Percentiles rank a stretch among this genome's conserved stretches.
Evolutionary conservation across 2,329 filamentous ascomycete species (phyloP).

Genomic region (Ophiostoma triangulosporum): DNA sequence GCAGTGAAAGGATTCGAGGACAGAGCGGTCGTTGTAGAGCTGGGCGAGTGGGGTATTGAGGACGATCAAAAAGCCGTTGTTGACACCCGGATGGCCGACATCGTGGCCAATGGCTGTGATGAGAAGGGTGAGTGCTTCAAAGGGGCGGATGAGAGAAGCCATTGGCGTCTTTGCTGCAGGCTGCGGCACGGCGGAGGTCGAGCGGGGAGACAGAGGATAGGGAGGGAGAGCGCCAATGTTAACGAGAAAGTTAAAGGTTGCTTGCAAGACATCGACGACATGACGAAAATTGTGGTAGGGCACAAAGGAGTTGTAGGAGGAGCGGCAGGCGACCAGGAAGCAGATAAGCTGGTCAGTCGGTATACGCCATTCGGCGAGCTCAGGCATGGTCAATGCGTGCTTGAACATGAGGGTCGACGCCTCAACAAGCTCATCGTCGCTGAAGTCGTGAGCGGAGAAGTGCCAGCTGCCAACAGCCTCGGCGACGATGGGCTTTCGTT

Average conservation of each 20-base stretch:
- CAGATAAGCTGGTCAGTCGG: conserved; percentile 69
- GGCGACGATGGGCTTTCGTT: conserved; percentile 53
- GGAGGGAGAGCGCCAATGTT: conserved; percentile 62
- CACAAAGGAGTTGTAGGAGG: conserved; percentile 92
- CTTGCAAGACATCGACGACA: conserved; percentile 90
- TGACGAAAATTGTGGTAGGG: conserved; percentile 98
- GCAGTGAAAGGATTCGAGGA: conserved; percentile 94
- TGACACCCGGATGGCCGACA: conserved; percentile 93
- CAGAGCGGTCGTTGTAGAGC: conserved; percentile 92
- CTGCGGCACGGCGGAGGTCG: conserved; percentile 51
- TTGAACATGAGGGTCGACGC: conserved; percentile 80
- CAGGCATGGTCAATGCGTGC: conserved; percentile 71
- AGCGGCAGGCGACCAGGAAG: conserved; percentile 77
- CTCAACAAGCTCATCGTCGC: conserved; percentile 79
- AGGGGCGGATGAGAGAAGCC: conserved; percentile 63
- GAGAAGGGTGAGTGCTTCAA: conserved; percentile 78
- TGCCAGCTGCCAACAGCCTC: conserved; percentile 64
- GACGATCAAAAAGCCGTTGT: conserved; percentile 89
- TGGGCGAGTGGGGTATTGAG: conserved; percentile 88
- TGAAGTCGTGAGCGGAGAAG: conserved; percentile 81
- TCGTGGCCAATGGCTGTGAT: conserved; percentile 97
- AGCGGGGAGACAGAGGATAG: conserved; percentile 33
- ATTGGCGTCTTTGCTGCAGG: conserved; percentile 57
- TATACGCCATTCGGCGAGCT: conserved; percentile 69
- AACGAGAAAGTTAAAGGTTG: conserved; percentile 79